These are phyloP conservation scores for Vinca minor DNA, from an alignment of 257 asterid genomes.

Conservation along the genomic window DNA sequence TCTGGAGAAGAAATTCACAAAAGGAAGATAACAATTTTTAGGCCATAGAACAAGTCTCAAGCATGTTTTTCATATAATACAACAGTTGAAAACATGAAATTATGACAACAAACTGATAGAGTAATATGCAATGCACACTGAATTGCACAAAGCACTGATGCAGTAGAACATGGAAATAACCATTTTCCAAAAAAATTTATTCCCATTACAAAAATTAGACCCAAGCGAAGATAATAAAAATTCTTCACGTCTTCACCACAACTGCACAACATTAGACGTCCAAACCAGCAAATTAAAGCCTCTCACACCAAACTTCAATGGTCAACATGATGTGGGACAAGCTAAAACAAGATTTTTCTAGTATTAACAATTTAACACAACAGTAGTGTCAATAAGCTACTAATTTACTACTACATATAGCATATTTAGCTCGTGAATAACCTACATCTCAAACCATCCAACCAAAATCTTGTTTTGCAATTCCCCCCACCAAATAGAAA, in stretches of 20 bases:
- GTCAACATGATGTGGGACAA: neutral
- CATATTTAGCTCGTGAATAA: neutral
- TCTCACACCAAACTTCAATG: neutral
- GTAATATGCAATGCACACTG: neutral
- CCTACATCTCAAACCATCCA: neutral
- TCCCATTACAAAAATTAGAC: neutral
- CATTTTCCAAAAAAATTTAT: neutral
- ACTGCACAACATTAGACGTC: neutral
- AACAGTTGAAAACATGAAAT: neutral
- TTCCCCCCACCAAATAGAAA: neutral
- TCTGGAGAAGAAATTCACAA: constrained; percentile 31
- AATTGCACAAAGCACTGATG: neutral
- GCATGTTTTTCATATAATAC: too few relatives aligned
- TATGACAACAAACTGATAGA: neutral
- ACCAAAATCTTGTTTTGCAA: neutral
- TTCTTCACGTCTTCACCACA: too few relatives aligned
- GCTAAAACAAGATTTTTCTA: constrained; percentile 3
- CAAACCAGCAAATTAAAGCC: neutral
- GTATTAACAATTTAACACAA: too few relatives aligned
- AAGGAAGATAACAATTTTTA: neutral
- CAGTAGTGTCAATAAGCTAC: neutral
- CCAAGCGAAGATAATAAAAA: neutral
- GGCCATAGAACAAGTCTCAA: neutral
- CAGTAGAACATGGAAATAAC: neutral
- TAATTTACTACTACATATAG: neutral